These are phyloP conservation scores for Yueomyces sp. DNA, from an alignment of 805 yeast genomes.

Conservation along the genomic window DNA sequence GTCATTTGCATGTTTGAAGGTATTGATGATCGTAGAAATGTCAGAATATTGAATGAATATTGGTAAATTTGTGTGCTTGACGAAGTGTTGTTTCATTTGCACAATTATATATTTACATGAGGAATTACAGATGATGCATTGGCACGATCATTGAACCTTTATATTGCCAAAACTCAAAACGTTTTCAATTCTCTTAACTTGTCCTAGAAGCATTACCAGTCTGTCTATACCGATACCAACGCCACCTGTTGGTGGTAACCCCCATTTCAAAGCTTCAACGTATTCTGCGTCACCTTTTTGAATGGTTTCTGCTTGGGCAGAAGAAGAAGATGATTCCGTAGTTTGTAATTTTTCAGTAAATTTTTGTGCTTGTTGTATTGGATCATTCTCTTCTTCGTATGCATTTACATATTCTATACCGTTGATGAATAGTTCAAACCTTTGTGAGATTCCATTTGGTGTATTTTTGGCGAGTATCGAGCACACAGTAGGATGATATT, in stretches of 20 bases:
- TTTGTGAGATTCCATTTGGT: slow-evolving; percentile 33
- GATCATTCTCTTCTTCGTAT: slow-evolving; percentile 92
- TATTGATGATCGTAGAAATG: no score
- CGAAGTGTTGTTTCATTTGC: no score
- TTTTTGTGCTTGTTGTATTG: slow-evolving; percentile 52
- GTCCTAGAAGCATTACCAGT: slow-evolving; percentile 64
- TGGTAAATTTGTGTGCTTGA: no score
- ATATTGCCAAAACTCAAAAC: slow-evolving; percentile 67
- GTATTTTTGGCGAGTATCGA: slow-evolving; percentile 80
- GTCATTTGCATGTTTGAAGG: no score
- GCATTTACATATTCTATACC: slow-evolving; percentile 84
- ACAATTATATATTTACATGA: no score
- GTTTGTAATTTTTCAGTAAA: slow-evolving; percentile 41
- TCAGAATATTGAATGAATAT: no score
- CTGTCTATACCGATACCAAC: slow-evolving; percentile 95
- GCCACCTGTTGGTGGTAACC: slow-evolving; percentile 96
- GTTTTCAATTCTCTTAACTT: slow-evolving; percentile 51
- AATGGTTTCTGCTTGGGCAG: slow-evolving; percentile 38
- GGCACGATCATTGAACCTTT: slow-evolving; percentile 11
- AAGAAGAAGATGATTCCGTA: slow-evolving; percentile 13
- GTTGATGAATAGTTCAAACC: slow-evolving; percentile 76
- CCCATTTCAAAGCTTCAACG: slow-evolving; percentile 73
- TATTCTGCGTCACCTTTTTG: slow-evolving; percentile 61
- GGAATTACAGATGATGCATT: no score
- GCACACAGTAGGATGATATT: slow-evolving; percentile 70